Base-by-base conservation (phyloP, 306 rosid genomes). In the Prunus davidiana region DNA sequence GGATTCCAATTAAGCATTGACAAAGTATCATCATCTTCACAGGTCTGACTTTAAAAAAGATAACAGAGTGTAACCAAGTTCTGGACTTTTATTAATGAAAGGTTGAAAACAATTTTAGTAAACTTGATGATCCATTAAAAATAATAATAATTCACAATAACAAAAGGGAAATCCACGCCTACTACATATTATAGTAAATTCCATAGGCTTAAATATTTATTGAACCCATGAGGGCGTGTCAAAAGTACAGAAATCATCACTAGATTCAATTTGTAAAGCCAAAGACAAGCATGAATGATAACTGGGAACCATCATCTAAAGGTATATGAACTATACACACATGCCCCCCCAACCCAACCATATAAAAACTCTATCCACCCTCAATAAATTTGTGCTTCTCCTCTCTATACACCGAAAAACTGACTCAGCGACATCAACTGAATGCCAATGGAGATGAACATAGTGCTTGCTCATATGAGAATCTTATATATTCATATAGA, bases 251-350 rank as follows among this genome's bases (percentile, higher is more conserved):
- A 82, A 86, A 83, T 79, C 84, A 79, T 77, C 84, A 81, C 84
- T 75, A 62, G 77, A 87, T 82, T 85, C 80, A 82, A 86, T 87
- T 56, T 79, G 79, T 85, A 63, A 80, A 86, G 80, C 82, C 69
- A 83, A 38, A 52, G 50, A 52, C 50, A 30, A 63, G 83, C 84
- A 84, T 84, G 77, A 86, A 89, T 86, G 76, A 82, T 74, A 73
- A 72, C 74, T 57, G 88, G 86, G 80, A 80, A 71, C 25, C 24
- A 27, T 1, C 65, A 63, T 79, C 82, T 82, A 54, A 79, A 63
- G 84, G 76, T 82, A 74, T 81, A 76, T 81, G 89, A 87, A 84
- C 92, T 91, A 89, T 91, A 89, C 90, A 91, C 92, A 89, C 78
- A 85, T 3, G 9, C 6, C 8, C 41, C 87, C 79, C 78, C 69